phyloP scores from a whole-genome alignment of 1,284 basidiomycete species.

The Marasmius sp. region DNA sequence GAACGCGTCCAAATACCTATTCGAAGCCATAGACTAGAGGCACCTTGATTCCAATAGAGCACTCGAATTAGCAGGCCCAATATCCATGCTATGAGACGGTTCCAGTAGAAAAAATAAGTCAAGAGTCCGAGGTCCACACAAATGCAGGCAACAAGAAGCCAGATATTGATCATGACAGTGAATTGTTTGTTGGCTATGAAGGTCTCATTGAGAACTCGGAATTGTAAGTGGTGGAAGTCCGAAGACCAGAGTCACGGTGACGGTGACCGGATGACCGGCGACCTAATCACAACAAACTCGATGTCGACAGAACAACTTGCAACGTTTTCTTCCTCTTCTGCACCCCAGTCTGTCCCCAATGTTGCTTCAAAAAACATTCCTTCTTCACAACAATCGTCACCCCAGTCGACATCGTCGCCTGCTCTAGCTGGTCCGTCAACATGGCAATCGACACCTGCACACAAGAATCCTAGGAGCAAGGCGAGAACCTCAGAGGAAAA shows the following conservation, averaged over 20 bases:
- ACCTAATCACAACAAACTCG: constrained; percentile 54
- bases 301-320: constrained; percentile 54
- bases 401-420: constrained; percentile 13
- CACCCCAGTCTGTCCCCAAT: constrained; percentile 14
- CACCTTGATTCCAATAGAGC: constrained; percentile 70
- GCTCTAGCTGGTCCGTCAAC: constrained; percentile 35
- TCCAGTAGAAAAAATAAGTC: constrained; percentile 89
- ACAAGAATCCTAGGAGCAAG: constrained; percentile 32
- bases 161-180: constrained; percentile 50
- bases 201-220: not conserved
- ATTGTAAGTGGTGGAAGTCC: not conserved
- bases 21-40: constrained; percentile 73
- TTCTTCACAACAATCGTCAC: constrained; percentile 7
- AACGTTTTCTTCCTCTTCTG: constrained; percentile 27
- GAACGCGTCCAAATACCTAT: constrained; percentile 51
- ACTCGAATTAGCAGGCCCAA: constrained; percentile 62
- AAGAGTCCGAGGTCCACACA: constrained; percentile 71
- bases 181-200: not conserved
- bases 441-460: constrained; percentile 25
- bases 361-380: constrained; percentile 16
- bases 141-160: constrained; percentile 71
- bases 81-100: constrained; percentile 73
- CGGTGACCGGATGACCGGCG: no score
- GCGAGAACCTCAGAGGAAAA: constrained; percentile 45
- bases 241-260: no score